Conservation (phyloP, 2,329 filamentous ascomycete species). For the Fusarium sp. region DNA sequence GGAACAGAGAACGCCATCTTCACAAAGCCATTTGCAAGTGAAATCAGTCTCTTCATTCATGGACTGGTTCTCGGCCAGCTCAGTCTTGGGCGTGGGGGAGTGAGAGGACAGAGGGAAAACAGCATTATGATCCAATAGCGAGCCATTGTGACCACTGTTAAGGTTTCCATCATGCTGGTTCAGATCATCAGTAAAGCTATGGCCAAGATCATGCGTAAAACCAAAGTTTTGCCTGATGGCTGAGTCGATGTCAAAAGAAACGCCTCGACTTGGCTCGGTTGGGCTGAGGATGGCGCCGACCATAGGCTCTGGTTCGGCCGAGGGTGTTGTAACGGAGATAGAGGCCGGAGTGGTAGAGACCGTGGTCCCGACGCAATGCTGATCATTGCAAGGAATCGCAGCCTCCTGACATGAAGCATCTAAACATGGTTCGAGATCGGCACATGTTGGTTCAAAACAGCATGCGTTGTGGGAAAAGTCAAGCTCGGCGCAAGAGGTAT, state of each 20-base stretch:
- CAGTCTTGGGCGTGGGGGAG: conserved; percentile 23
- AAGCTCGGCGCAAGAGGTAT: conserved; percentile 50
- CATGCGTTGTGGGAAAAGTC: conserved; percentile 38
- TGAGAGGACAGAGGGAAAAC: conserved; percentile 10
- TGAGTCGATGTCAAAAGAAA: conserved; percentile 29
- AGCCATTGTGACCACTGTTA: conserved; percentile 2
- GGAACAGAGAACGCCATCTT: conserved; percentile 48
- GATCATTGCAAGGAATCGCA: conserved; percentile 52
- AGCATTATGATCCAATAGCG: conserved; percentile 6
- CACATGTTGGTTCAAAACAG: conserved; percentile 51
- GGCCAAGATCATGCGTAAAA: conserved; percentile 22
- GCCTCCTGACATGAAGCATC: conserved; percentile 49
- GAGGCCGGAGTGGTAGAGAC: conserved; percentile 45
- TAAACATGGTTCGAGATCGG: conserved; percentile 53
- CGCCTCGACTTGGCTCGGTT: conserved; percentile 14
- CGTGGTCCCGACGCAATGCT: conserved; percentile 49
- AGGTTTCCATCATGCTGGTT: conserved; percentile 21
- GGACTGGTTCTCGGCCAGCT: conserved; percentile 27
- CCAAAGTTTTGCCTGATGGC: conserved; percentile 21
- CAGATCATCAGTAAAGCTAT: conserved; percentile 19
- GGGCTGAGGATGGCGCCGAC: conserved; percentile 34
- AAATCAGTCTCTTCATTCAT: conserved; percentile 44
- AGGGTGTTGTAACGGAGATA: conserved; percentile 48
- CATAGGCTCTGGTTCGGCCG: conserved; percentile 44
- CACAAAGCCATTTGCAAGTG: conserved; percentile 51